phyloP scores from a whole-genome alignment of 495 filamentous ascomycete genomes.

The Bryoglossum gracile region DNA sequence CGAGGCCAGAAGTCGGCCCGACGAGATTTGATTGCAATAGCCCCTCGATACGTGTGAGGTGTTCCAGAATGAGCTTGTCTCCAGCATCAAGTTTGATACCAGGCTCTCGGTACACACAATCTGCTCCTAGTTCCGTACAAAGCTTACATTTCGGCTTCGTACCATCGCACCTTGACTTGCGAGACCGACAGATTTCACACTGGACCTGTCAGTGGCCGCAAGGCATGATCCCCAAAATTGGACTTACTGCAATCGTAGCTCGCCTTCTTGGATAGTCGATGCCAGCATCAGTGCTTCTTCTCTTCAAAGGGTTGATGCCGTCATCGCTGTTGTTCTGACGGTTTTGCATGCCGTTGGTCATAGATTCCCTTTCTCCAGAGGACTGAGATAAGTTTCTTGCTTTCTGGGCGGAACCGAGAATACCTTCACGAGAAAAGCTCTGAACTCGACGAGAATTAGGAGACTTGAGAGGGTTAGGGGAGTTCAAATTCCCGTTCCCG shows the following conservation, averaged over 20 bases:
- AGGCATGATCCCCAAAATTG: conserved; percentile 1
- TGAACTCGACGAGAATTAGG: conserved; percentile 39
- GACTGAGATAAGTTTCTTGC: conserved; percentile 47
- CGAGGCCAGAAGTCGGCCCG: conserved; percentile 41
- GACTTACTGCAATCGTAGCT: conserved; percentile 65
- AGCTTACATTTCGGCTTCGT: conserved; percentile 75
- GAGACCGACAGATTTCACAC: conserved; percentile 79
- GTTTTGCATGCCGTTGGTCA: conserved; percentile 35
- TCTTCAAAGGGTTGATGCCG: conserved; percentile 48
- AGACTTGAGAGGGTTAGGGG: conserved; percentile 39
- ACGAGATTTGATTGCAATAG: conserved; percentile 60
- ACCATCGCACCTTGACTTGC: conserved; percentile 81
- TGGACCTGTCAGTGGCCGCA: conserved; percentile 27
- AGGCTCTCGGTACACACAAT: conserved; percentile 78
- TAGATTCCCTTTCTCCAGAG: conserved; percentile 31
- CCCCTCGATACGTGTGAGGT: conserved; percentile 66
- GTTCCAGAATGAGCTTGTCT: conserved; percentile 77
- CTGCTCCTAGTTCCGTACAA: conserved; percentile 72
- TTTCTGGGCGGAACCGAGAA: conserved; percentile 51
- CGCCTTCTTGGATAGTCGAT: conserved; percentile 62
- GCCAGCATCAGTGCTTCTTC: conserved; percentile 57
- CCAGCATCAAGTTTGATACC: conserved; percentile 83
- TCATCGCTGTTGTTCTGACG: conserved; percentile 36
- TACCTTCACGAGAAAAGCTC: conserved; percentile 49
- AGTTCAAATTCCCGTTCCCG: conserved; percentile 15